phyloP scores from a whole-genome alignment of 805 yeast genomes.

The Kodamaea neixiangensis region DNA sequence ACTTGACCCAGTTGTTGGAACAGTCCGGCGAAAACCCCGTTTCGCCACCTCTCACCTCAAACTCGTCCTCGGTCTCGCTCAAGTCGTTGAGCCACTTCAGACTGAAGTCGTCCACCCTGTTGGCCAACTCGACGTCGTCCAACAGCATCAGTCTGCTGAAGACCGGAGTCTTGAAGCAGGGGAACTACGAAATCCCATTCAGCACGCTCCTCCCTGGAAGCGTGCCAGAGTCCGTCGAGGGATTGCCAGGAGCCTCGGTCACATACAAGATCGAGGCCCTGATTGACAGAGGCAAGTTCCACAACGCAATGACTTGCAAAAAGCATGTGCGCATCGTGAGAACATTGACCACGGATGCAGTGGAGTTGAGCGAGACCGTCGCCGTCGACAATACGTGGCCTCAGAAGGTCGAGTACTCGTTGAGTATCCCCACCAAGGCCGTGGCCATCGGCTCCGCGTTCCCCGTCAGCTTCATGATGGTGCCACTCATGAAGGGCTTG shows the following conservation, averaged over 20 bases:
- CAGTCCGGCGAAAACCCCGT: constrained; percentile 33
- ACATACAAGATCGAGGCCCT: constrained; percentile 74
- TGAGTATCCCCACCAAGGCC: constrained; percentile 85
- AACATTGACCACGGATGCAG: constrained; percentile 83
- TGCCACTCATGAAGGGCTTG: constrained; percentile 82
- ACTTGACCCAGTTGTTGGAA: constrained; percentile 34
- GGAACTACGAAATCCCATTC: constrained; percentile 91
- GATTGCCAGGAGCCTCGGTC: constrained; percentile 76
- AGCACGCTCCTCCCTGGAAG: constrained; percentile 82
- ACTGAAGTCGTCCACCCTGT: constrained; percentile 31
- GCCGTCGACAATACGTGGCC: constrained; percentile 98
- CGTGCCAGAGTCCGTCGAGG: constrained; percentile 86
- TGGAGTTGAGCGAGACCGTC: constrained; percentile 87
- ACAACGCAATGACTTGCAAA: constrained; percentile 61
- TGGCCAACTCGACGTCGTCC: constrained; percentile 23
- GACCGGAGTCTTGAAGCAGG: constrained; percentile 54
- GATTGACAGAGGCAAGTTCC: constrained; percentile 80
- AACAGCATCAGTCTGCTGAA: constrained; percentile 1
- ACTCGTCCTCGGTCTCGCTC: constrained; percentile 15
- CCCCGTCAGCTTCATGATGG: constrained; percentile 67
- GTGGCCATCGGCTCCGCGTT: constrained; percentile 84
- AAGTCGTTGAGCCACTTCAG: constrained; percentile 21
- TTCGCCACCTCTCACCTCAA: constrained; percentile 15
- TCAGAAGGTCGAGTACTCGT: constrained; percentile 82
- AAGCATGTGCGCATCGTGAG: constrained; percentile 80